phyloP scores from a whole-genome alignment of 1,284 basidiomycete species.

The Austroboletus niveus region DNA sequence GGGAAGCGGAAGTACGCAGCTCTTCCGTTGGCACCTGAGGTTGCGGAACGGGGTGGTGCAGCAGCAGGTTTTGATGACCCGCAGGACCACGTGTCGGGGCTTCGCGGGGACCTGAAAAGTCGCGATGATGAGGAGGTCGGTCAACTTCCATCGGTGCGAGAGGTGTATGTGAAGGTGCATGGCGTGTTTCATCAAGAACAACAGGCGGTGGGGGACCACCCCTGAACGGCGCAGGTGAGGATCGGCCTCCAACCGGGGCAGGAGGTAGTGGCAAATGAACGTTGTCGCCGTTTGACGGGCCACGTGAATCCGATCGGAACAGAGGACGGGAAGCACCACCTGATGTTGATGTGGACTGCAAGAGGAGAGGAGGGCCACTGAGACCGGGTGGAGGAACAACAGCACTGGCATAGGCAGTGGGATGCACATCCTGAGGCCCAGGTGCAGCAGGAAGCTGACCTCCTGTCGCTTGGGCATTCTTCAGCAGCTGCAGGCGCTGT shows the following conservation, averaged over 20 bases:
- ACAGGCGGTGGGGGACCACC: conserved; percentile 79
- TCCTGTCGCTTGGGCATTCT: conserved; percentile 80
- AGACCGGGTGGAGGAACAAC: conserved; percentile 66
- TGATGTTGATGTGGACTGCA: conserved; percentile 47
- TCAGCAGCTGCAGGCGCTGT: conserved; percentile 73
- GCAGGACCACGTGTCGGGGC: conserved; percentile 45
- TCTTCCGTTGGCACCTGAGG: conserved; percentile 49
- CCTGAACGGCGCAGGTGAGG: conserved; percentile 67
- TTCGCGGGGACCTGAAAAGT: conserved; percentile 51
- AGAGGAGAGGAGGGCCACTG: conserved; percentile 58
- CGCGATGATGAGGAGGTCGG: conserved; percentile 55
- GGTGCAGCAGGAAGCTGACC: conserved; percentile 80
- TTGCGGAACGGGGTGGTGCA: conserved; percentile 67
- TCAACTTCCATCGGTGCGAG: conserved; percentile 86
- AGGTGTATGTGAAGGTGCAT: conserved; percentile 62
- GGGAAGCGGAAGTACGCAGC: conserved; percentile 40
- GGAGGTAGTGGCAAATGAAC: conserved; percentile 63
- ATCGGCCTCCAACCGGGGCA: conserved; percentile 43
- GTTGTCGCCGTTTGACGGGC: conserved; percentile 46
- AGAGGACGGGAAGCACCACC: conserved; percentile 39
- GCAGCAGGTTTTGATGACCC: conserved; percentile 52
- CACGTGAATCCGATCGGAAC: conserved; percentile 66
- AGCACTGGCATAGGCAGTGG: conserved; percentile 84
- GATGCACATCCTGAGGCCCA: conserved; percentile 91
- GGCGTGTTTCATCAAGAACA: conserved; percentile 67